Evolutionary conservation across 148 eudicot genomes (phyloP).

Genomic region (Beta vulgaris): DNA sequence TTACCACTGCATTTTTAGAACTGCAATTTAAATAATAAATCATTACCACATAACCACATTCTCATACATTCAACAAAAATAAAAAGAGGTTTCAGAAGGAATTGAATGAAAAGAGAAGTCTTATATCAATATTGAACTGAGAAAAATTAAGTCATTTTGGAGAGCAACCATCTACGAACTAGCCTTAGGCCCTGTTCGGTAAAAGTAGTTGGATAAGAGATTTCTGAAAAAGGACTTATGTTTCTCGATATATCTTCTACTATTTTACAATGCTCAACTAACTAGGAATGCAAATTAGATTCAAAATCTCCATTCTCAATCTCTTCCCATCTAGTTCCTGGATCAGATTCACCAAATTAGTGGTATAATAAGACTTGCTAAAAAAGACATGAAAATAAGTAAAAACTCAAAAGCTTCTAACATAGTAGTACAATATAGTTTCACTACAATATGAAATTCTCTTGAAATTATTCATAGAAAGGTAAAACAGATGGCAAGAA

Average conservation of each 20-base stretch:
- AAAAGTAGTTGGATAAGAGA: constrained; percentile 17
- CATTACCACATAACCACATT: too few relatives aligned
- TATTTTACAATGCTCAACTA: not conserved
- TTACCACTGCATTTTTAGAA: too few relatives aligned
- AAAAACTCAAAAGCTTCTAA: too few relatives aligned
- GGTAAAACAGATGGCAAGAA: not conserved
- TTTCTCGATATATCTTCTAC: not conserved
- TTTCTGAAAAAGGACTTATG: not conserved
- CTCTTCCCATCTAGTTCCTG: constrained; percentile 30
- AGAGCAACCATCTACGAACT: constrained; percentile 7
- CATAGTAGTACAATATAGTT: too few relatives aligned
- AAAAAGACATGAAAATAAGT: too few relatives aligned
- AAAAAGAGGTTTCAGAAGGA: too few relatives aligned
- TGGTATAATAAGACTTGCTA: too few relatives aligned
- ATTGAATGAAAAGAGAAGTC: too few relatives aligned
- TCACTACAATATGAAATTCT: not conserved
- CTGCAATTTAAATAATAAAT: too few relatives aligned
- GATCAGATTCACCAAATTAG: constrained; percentile 1
- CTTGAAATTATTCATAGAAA: not conserved
- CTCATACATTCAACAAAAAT: too few relatives aligned
- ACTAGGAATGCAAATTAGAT: constrained; percentile 18
- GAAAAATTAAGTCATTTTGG: constrained; percentile 30
- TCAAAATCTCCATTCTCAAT: constrained; percentile 14
- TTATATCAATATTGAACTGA: too few relatives aligned
- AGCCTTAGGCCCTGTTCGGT: constrained; percentile 11